phyloP scores from a whole-genome alignment of 2,329 filamentous ascomycete species.

The Colletotrichum costaricense region DNA sequence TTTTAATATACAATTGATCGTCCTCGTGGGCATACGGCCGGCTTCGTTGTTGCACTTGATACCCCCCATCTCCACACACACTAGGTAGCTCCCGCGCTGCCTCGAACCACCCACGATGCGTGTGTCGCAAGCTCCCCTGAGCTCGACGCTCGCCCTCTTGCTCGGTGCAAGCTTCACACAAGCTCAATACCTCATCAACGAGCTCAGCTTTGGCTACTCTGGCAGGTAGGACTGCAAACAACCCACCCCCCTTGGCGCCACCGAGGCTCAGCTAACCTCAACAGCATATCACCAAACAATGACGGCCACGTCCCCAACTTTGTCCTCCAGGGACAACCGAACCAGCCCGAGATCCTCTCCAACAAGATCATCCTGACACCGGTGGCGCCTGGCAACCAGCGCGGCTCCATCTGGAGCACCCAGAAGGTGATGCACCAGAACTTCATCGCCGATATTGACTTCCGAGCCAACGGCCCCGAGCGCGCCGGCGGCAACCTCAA shows the following conservation, averaged over 20 bases:
- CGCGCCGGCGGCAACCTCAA: slow-evolving; percentile 90
- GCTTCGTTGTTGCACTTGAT: slow-evolving; percentile 29
- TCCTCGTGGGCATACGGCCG: slow-evolving; percentile 27
- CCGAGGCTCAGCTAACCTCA: background rate
- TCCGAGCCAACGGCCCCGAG: slow-evolving; percentile 88
- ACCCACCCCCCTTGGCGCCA: background rate
- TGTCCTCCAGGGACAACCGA: slow-evolving; percentile 65
- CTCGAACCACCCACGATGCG: slow-evolving; percentile 54
- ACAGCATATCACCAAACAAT: slow-evolving; percentile 35
- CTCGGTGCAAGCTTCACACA: slow-evolving; percentile 62
- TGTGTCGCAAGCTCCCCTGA: slow-evolving; percentile 39
- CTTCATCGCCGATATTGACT: slow-evolving; percentile 88
- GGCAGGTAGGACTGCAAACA: slow-evolving; percentile 61
- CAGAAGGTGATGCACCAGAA: slow-evolving; percentile 68
- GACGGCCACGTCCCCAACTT: slow-evolving; percentile 61
- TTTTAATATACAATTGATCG: slow-evolving; percentile 34
- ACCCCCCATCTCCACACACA: slow-evolving; percentile 6
- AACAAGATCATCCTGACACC: slow-evolving; percentile 95
- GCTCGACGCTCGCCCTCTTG: slow-evolving; percentile 52
- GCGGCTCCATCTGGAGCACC: slow-evolving; percentile 86
- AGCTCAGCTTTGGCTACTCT: slow-evolving; percentile 82
- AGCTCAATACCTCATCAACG: slow-evolving; percentile 76
- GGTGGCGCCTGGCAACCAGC: slow-evolving; percentile 84
- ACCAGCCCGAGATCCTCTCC: slow-evolving; percentile 75
- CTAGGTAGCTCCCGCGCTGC: slow-evolving; percentile 20